phyloP scores from a whole-genome alignment of 2,329 filamentous ascomycete genomes.

The Calonectria leucothoes region DNA sequence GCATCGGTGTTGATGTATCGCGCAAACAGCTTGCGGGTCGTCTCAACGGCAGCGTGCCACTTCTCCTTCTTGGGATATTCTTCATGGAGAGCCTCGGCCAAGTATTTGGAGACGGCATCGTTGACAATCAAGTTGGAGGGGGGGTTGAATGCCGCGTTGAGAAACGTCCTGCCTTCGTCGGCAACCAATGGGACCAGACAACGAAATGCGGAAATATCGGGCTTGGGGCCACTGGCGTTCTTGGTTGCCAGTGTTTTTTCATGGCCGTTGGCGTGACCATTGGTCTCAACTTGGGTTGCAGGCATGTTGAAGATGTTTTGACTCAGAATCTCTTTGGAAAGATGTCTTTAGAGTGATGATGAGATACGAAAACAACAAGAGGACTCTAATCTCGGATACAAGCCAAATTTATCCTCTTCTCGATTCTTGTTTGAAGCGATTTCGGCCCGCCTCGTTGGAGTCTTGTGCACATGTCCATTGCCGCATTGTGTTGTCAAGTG shows the following conservation, averaged over 20 bases:
- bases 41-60: slow-evolving; percentile 36
- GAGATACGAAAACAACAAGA: neutral
- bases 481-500: no score
- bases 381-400: neutral
- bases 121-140: slow-evolving; percentile 47
- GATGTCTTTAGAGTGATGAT: neutral
- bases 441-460: neutral
- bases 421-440: neutral
- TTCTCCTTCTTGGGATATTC: slow-evolving; percentile 34
- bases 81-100: slow-evolving; percentile 38
- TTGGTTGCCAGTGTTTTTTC: neutral
- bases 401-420: neutral
- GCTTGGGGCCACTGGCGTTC: neutral
- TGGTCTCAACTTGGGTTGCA: neutral
- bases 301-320: neutral
- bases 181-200: slow-evolving; percentile 10
- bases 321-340: neutral
- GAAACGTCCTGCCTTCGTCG: slow-evolving; percentile 29
- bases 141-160: slow-evolving; percentile 46
- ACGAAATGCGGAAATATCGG: neutral
- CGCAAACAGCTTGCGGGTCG: slow-evolving; percentile 37
- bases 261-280: neutral
- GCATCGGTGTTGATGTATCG: slow-evolving; percentile 44
- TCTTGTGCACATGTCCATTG: neutral
- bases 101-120: slow-evolving; percentile 42